phyloP scores from a whole-genome alignment of 495 filamentous ascomycete species.

The Aspergillus panamensis region DNA sequence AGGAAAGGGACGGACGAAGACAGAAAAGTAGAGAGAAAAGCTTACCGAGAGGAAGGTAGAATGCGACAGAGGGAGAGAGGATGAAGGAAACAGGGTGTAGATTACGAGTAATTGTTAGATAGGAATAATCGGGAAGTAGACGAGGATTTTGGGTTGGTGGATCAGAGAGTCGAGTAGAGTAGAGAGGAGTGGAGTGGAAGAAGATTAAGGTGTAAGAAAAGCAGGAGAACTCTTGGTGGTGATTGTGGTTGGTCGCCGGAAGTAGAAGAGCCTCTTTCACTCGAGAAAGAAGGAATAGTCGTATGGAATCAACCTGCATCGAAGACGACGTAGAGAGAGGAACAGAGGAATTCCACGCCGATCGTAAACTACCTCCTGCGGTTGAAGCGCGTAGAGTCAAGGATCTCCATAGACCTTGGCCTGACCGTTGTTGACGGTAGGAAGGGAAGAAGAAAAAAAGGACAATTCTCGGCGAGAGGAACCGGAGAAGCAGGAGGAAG shows the following conservation, averaged over 20 bases:
- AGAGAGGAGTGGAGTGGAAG: no score
- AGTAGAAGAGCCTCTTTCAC: background rate
- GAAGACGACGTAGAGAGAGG: background rate
- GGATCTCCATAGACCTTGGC: constrained; percentile 14
- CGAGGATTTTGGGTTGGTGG: background rate
- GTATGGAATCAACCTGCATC: background rate
- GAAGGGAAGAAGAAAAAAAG: constrained; percentile 8
- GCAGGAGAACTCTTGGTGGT: background rate
- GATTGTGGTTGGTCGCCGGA: constrained; percentile 1
- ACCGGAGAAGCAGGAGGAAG: constrained; percentile 1
- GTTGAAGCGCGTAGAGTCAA: constrained; percentile 8
- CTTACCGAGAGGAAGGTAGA: constrained; percentile 5
- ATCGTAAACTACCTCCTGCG: constrained; percentile 2
- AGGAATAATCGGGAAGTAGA: background rate
- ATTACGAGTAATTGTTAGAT: background rate
- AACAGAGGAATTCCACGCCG: constrained; percentile 1
- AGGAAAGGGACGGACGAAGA: background rate
- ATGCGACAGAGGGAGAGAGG: background rate
- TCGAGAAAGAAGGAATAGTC: background rate
- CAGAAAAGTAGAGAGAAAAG: background rate
- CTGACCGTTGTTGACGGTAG: constrained; percentile 14
- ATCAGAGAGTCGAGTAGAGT: background rate
- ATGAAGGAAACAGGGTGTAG: background rate
- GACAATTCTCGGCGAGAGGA: background rate
- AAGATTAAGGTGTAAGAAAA: background rate